These are phyloP conservation scores for Tolypocladium endophyticum DNA, from an alignment of 2,329 filamentous ascomycete genomes.

Conservation along the genomic window DNA sequence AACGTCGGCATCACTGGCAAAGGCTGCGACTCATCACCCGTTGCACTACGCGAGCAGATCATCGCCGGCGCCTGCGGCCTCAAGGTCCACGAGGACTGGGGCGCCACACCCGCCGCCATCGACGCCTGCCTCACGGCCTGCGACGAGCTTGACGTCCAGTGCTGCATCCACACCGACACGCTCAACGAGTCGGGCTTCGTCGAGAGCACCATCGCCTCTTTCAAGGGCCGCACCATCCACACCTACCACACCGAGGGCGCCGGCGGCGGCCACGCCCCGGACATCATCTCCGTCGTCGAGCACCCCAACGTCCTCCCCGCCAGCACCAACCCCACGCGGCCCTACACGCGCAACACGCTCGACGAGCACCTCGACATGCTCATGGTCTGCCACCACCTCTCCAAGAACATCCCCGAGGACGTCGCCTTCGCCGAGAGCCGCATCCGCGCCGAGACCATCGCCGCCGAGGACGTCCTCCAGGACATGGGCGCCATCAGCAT, in stretches of 20 bases:
- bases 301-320: slow-evolving; percentile 80
- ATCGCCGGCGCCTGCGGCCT: slow-evolving; percentile 78
- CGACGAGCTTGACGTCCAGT: slow-evolving; percentile 86
- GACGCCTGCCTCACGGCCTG: slow-evolving; percentile 78
- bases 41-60: slow-evolving; percentile 68
- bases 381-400: slow-evolving; percentile 95
- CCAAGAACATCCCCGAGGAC: slow-evolving; percentile 87
- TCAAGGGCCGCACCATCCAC: slow-evolving; percentile 82
- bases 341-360: slow-evolving; percentile 83
- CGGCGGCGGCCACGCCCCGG: slow-evolving; percentile 86
- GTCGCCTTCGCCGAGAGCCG: slow-evolving; percentile 90
- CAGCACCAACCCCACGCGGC: slow-evolving; percentile 85
- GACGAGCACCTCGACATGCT: slow-evolving; percentile 98
- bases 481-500: slow-evolving; percentile 93
- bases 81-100: slow-evolving; percentile 96
- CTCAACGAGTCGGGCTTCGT: slow-evolving; percentile 97
- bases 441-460: slow-evolving; percentile 92
- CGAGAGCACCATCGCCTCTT: slow-evolving; percentile 75
- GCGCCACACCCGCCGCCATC: slow-evolving; percentile 80
- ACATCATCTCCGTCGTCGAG: slow-evolving; percentile 91
- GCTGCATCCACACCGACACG: slow-evolving; percentile 90
- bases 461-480: slow-evolving; percentile 90
- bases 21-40: slow-evolving; percentile 70
- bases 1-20: slow-evolving; percentile 91
- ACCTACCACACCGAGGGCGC: slow-evolving; percentile 96